A percentile compares a stretch with the other conserved stretches of the same genome.
phyloP scores from a whole-genome alignment of 2,329 filamentous ascomycete genomes.

The Diaporthe aspalathi region DNA sequence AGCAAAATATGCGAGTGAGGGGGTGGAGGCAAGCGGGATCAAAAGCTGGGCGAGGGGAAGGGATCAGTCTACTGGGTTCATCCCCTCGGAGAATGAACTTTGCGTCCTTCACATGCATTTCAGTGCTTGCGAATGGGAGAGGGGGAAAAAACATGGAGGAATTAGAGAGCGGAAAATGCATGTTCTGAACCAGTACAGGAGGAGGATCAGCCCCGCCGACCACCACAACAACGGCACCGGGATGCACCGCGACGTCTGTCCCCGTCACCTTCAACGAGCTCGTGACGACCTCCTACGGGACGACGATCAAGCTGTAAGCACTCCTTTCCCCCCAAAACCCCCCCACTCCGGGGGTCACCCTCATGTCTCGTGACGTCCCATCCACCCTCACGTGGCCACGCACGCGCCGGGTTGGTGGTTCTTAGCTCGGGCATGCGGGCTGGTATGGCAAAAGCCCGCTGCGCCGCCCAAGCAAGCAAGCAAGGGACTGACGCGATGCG shows the following conservation, averaged over 20 bases:
- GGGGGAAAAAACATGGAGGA: background rate
- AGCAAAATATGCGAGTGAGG: background rate
- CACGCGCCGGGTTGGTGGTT: constrained; percentile 7
- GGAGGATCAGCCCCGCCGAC: constrained; percentile 42
- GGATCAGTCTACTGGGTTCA: constrained; percentile 8
- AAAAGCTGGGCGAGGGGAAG: background rate
- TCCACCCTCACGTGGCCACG: constrained; percentile 11
- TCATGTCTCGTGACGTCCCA: constrained; percentile 9
- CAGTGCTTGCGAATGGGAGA: background rate
- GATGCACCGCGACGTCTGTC: constrained; percentile 39
- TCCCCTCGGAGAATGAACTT: background rate
- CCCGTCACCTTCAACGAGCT: constrained; percentile 45
- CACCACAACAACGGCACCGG: constrained; percentile 28
- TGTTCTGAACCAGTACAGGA: background rate
- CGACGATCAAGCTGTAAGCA: constrained; percentile 45
- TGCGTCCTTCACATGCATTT: background rate
- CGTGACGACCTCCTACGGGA: constrained; percentile 42
- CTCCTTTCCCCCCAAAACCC: background rate
- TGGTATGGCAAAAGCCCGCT: too few relatives aligned
- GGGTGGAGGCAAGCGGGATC: background rate
- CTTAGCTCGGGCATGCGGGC: background rate
- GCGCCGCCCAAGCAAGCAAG: too few relatives aligned
- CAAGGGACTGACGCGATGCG: background rate
- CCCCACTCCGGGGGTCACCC: constrained; percentile 2
- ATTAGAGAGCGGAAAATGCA: background rate